A percentile compares a stretch with the other conserved stretches of the same genome.
phyloP scores from a whole-genome alignment of 2,329 filamentous ascomycete species.

The Passalora sequoiae region DNA sequence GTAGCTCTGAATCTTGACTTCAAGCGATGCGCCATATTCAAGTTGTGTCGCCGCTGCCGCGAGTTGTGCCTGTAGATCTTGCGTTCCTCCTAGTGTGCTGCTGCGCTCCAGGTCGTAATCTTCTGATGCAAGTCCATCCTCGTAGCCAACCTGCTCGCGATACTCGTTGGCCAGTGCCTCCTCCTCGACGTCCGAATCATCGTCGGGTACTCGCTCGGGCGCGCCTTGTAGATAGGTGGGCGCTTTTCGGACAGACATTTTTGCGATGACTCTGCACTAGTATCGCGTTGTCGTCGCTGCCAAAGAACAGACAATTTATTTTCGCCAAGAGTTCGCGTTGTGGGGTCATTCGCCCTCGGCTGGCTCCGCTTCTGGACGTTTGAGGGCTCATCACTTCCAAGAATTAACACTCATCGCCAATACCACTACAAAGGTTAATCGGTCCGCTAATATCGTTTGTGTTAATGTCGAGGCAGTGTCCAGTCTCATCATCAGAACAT shows the following conservation, averaged over 20 bases:
- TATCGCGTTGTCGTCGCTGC: background rate
- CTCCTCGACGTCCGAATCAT: constrained; percentile 88
- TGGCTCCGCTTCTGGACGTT: too few relatives aligned
- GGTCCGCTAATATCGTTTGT: too few relatives aligned
- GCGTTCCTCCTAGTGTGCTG: constrained; percentile 59
- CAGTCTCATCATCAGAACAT: too few relatives aligned
- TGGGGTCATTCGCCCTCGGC: too few relatives aligned
- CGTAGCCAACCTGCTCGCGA: constrained; percentile 91
- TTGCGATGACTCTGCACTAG: constrained; percentile 10
- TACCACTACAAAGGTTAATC: too few relatives aligned
- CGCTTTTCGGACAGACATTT: constrained; percentile 38
- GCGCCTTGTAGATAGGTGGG: constrained; percentile 39
- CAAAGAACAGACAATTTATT: too few relatives aligned
- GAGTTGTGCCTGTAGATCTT: constrained; percentile 90
- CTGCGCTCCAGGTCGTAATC: constrained; percentile 66
- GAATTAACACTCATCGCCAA: too few relatives aligned
- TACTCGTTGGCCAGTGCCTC: constrained; percentile 94
- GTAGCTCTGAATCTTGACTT: constrained; percentile 98
- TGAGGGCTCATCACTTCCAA: too few relatives aligned
- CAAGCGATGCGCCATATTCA: constrained; percentile 90
- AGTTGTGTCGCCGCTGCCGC: constrained; percentile 88
- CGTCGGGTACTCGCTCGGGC: constrained; percentile 30
- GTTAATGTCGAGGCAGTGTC: too few relatives aligned
- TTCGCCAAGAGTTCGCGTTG: too few relatives aligned
- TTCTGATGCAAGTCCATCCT: constrained; percentile 56